Conservation (phyloP, 73 alveolate genomes). For the Uronychia setigera region DNA sequence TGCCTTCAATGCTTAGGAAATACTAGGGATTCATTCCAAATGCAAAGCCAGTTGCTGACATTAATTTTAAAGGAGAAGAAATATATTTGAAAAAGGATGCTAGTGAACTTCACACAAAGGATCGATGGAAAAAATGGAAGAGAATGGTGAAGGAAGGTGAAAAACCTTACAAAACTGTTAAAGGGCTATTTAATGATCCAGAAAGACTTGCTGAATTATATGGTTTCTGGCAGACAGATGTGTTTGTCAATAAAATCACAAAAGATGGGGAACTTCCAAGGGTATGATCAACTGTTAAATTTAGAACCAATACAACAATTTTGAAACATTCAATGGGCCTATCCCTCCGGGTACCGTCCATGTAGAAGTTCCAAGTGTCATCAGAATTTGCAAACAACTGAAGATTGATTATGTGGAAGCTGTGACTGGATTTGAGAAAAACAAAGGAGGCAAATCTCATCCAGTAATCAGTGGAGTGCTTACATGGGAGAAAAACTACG, state of each 20-base stretch:
- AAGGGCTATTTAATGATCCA: slow-evolving; percentile 55
- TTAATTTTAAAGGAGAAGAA: slow-evolving; percentile 45
- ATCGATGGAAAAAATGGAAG: slow-evolving; percentile 55
- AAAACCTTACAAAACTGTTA: slow-evolving; percentile 36
- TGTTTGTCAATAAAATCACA: slow-evolving; percentile 25
- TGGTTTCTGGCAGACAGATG: slow-evolving; percentile 64
- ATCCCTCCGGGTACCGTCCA: slow-evolving; percentile 39
- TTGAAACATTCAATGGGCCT: slow-evolving; percentile 50
- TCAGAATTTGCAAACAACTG: slow-evolving; percentile 32
- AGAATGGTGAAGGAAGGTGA: slow-evolving; percentile 60
- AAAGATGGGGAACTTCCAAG: slow-evolving; percentile 70
- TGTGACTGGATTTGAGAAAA: slow-evolving; percentile 65
- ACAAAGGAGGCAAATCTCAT: slow-evolving; percentile 47
- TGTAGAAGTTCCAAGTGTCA: slow-evolving; percentile 42
- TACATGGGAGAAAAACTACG: too few relatives aligned
- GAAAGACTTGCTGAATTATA: slow-evolving; percentile 52
- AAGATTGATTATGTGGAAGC: slow-evolving; percentile 44
- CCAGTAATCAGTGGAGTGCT: slow-evolving; percentile 58
- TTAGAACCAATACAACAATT: slow-evolving; percentile 51
- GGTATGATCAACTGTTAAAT: too few relatives aligned
- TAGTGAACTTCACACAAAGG: slow-evolving; percentile 55
- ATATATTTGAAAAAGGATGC: slow-evolving; percentile 44
- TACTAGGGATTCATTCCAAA: slow-evolving; percentile 43
- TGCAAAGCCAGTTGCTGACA: slow-evolving; percentile 35
- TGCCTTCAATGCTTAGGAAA: slow-evolving; percentile 38